phyloP scores from a whole-genome alignment of 768 basidiomycete species.

The Boletellus ananiceps region DNA sequence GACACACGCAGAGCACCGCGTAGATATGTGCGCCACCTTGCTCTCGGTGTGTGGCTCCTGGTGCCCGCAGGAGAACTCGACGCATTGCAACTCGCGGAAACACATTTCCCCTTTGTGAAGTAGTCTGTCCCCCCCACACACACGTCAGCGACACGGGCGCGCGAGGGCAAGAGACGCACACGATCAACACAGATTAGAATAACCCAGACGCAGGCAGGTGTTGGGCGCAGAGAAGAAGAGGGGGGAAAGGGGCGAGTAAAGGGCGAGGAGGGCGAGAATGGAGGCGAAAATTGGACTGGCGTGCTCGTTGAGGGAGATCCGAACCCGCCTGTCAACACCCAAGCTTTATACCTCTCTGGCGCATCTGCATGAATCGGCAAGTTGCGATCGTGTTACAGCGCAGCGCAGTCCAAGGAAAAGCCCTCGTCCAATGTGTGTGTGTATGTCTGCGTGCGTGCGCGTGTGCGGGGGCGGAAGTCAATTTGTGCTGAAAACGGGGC shows the following conservation, averaged over 20 bases:
- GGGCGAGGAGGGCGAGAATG: not conserved
- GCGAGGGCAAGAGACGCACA: conserved; percentile 10
- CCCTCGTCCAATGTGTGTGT: conserved; percentile 12
- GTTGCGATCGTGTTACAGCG: conserved; percentile 4
- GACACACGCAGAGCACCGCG: conserved; percentile 17
- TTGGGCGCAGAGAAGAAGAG: not conserved
- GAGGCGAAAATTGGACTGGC: conserved; percentile 2
- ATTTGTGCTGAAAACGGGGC: conserved; percentile 2
- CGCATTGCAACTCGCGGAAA: conserved; percentile 37
- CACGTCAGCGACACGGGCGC: conserved; percentile 9
- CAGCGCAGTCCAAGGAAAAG: conserved; percentile 6
- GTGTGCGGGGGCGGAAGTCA: conserved; percentile 14
- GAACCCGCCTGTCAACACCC: not conserved
- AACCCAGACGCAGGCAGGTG: conserved; percentile 10
- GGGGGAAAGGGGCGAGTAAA: not conserved
- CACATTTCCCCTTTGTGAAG: conserved; percentile 34
- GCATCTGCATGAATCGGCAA: conserved; percentile 3
- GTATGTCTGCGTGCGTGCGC: not conserved
- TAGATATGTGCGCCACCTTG: conserved; percentile 24
- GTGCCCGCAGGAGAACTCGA: conserved; percentile 38
- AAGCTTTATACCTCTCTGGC: conserved; percentile 21
- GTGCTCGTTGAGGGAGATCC: conserved; percentile 7
- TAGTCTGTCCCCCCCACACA: not conserved
- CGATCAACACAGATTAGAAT: conserved; percentile 23
- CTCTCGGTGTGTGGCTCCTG: conserved; percentile 25